Percentiles rank a stretch among this genome's conserved stretches.
Evolutionary conservation across 208 protist genomes (phyloP).

Genomic region (Trypanosoma congolense): DNA sequence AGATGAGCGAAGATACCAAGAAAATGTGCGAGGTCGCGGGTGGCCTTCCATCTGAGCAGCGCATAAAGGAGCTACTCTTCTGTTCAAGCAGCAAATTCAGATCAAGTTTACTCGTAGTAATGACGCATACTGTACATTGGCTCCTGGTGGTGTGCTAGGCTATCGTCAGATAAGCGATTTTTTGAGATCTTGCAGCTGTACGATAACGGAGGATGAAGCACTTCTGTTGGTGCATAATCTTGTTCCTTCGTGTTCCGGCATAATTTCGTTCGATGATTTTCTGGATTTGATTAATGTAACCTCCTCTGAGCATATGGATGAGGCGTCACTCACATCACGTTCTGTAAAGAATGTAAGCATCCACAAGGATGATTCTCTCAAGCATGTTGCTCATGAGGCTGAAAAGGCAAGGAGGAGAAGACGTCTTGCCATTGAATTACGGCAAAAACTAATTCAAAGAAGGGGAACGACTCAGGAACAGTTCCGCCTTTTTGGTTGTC

Average conservation of each 20-base stretch:
- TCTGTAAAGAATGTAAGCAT: constrained; percentile 72
- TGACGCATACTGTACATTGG: constrained; percentile 72
- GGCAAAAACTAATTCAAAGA: constrained; percentile 79
- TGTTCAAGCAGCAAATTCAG: constrained; percentile 79
- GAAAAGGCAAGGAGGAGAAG: constrained; percentile 39
- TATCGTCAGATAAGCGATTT: constrained; percentile 81
- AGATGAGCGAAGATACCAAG: constrained; percentile 63
- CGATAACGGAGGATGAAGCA: constrained; percentile 78
- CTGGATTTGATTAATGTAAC: constrained; percentile 53
- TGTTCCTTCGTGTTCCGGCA: constrained; percentile 47
- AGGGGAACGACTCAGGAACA: constrained; percentile 71
- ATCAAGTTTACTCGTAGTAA: constrained; percentile 66
- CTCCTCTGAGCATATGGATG: constrained; percentile 63
- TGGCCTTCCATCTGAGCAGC: constrained; percentile 43
- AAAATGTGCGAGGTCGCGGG: constrained; percentile 67
- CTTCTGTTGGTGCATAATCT: constrained; percentile 75
- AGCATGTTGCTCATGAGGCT: constrained; percentile 24
- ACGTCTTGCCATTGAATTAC: constrained; percentile 54
- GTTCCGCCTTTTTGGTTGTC: constrained; percentile 68
- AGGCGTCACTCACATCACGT: constrained; percentile 45
- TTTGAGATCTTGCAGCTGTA: constrained; percentile 74
- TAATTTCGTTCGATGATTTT: constrained; percentile 81
- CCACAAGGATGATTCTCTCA: constrained; percentile 42
- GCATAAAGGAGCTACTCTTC: constrained; percentile 55
- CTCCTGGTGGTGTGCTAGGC: constrained; percentile 68